Percentiles rank a stretch among this genome's conserved stretches.
These are phyloP conservation scores for Lanzia echinophila DNA, from an alignment of 2,329 filamentous ascomycete genomes.

Conservation along the genomic window DNA sequence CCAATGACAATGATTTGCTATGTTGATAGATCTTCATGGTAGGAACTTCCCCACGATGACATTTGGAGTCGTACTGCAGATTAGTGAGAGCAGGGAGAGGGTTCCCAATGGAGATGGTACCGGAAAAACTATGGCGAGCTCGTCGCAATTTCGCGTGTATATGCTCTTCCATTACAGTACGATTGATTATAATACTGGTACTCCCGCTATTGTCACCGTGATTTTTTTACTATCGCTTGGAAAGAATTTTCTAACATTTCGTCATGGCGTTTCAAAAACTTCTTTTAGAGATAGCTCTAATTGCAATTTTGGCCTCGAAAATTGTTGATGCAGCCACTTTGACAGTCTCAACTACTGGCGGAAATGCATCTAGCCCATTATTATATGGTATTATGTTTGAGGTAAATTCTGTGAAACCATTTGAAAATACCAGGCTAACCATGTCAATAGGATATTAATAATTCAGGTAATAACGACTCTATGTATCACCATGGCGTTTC, in stretches of 20 bases:
- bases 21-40: too few species aligned
- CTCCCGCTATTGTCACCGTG: too few species aligned
- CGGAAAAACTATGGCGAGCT: too few species aligned
- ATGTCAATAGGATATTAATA: conserved; percentile 5
- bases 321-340: conserved; percentile 4
- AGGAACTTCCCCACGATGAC: too few species aligned
- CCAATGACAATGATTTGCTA: too few species aligned
- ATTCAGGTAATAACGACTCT: neutral
- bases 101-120: too few species aligned
- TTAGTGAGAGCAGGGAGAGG: too few species aligned
- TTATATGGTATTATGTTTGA: conserved; percentile 19
- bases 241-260: neutral
- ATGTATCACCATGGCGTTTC: neutral
- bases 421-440: neutral
- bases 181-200: too few species aligned
- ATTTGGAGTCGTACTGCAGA: too few species aligned
- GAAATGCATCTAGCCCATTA: conserved; percentile 17
- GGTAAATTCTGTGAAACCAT: neutral
- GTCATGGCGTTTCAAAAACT: neutral
- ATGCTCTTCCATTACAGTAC: too few species aligned
- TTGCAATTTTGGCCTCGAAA: neutral
- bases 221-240: too few species aligned
- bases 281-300: neutral
- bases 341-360: conserved; percentile 13
- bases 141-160: too few species aligned